phyloP scores from a whole-genome alignment of 768 basidiomycete species.

The Mycena sanguinolenta region DNA sequence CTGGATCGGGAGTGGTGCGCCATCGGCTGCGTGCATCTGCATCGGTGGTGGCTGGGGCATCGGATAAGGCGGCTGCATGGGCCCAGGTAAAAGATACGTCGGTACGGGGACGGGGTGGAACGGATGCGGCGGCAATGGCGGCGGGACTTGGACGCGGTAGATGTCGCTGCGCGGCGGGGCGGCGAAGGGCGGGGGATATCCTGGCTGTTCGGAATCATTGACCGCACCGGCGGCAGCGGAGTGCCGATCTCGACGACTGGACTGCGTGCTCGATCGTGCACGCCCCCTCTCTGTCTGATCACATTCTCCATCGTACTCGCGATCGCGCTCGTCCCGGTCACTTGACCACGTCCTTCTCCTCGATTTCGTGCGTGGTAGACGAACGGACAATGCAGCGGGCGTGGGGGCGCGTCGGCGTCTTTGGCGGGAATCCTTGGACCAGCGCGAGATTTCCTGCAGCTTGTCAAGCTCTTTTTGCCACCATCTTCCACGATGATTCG shows the following conservation, averaged over 20 bases:
- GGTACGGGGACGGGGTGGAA: not conserved
- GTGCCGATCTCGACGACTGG: not conserved
- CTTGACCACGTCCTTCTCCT: constrained; percentile 2
- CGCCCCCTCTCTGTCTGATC: not conserved
- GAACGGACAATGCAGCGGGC: not conserved
- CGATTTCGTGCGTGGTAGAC: not conserved
- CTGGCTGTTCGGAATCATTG: not conserved
- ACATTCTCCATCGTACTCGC: not conserved
- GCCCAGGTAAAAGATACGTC: not conserved
- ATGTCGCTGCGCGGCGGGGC: constrained; percentile 11
- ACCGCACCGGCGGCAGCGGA: constrained; percentile 10
- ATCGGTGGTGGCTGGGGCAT: too few species aligned
- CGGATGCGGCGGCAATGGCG: not conserved
- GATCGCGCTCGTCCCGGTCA: not conserved
- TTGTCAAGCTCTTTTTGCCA: too few species aligned
- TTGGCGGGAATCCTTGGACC: constrained; percentile 46
- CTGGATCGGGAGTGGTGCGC: constrained; percentile 4
- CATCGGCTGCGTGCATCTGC: too few species aligned
- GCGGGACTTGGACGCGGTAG: constrained; percentile 15
- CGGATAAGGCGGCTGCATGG: not conserved
- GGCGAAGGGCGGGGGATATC: constrained; percentile 2
- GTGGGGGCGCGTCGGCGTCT: constrained; percentile 27
- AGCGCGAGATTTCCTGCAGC: constrained; percentile 52
- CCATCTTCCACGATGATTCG: too few species aligned
- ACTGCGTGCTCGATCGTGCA: not conserved